A percentile compares a stretch with the other conserved stretches of the same genome.
Conservation (phyloP, 164 flowering plant genomes). For the Aristolochia fimbriata region DNA sequence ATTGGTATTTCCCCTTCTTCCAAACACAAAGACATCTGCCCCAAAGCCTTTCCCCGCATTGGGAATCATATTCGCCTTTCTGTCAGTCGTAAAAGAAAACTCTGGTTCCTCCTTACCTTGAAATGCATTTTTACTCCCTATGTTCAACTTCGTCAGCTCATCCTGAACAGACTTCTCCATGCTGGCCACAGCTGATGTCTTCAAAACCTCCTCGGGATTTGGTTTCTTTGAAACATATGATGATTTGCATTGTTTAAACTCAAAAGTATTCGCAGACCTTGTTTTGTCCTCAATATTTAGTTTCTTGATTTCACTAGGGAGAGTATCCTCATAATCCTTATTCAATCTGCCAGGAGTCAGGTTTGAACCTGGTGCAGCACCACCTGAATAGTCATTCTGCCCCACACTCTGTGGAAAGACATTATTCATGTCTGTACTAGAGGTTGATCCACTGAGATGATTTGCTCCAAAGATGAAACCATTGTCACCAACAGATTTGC, state of each 20-base stretch:
- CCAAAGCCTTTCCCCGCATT: background rate
- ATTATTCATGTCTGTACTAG: too few relatives aligned
- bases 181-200: background rate
- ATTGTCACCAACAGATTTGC: too few relatives aligned
- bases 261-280: background rate
- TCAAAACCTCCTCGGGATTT: background rate
- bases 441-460: too few relatives aligned
- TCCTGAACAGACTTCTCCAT: conserved; percentile 7
- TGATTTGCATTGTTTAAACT: too few relatives aligned
- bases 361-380: too few relatives aligned
- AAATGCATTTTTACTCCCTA: conserved; percentile 6
- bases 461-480: too few relatives aligned
- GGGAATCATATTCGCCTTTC: background rate
- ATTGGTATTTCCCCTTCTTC: background rate
- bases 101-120: background rate
- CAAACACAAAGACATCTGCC: conserved; percentile 12
- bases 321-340: conserved; percentile 2
- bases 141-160: conserved; percentile 33
- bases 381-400: too few relatives aligned
- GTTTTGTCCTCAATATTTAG: conserved; percentile 16
- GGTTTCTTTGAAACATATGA: background rate
- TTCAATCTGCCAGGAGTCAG: too few relatives aligned
- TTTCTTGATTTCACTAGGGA: conserved; percentile 30
- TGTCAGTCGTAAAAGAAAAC: background rate
- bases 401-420: too few relatives aligned